Conservation (phyloP, 2,329 filamentous ascomycete species). For the Domatiomyces globalis region DNA sequence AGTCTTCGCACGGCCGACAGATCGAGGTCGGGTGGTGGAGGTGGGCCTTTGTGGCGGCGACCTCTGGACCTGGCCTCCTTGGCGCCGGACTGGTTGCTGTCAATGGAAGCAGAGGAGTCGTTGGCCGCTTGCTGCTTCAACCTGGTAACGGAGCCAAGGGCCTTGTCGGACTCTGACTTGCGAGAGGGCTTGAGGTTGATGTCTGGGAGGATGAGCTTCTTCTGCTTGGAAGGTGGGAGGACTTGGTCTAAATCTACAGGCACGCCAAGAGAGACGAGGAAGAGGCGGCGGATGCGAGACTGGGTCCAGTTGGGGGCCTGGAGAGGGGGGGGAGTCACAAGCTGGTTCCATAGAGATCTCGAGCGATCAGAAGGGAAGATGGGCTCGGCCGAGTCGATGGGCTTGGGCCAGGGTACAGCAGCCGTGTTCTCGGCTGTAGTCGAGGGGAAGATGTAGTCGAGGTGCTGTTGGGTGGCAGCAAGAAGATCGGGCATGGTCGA, state of each 20-base stretch:
- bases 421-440: slow-evolving; percentile 23
- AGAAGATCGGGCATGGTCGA: slow-evolving; percentile 31
- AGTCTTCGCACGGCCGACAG: slow-evolving; percentile 62
- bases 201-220: slow-evolving; percentile 87
- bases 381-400: slow-evolving; percentile 33
- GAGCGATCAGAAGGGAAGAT: slow-evolving; percentile 76
- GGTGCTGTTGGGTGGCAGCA: slow-evolving; percentile 24
- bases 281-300: slow-evolving; percentile 82
- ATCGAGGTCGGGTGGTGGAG: slow-evolving; percentile 59
- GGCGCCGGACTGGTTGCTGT: slow-evolving; percentile 21
- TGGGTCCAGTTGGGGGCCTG: slow-evolving; percentile 97
- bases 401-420: slow-evolving; percentile 25
- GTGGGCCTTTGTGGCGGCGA: slow-evolving; percentile 35
- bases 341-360: slow-evolving; percentile 86
- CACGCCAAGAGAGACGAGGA: slow-evolving; percentile 88
- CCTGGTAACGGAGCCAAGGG: slow-evolving; percentile 24
- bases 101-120: slow-evolving; percentile 20
- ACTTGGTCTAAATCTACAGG: slow-evolving; percentile 97
- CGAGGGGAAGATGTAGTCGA: slow-evolving; percentile 32
- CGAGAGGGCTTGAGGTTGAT: slow-evolving; percentile 42
- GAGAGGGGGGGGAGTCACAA: slow-evolving; percentile 84
- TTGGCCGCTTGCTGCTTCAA: slow-evolving; percentile 23
- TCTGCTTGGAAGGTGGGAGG: slow-evolving; percentile 89
- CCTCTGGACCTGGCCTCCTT: slow-evolving; percentile 22
- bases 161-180: slow-evolving; percentile 45